Conservation (phyloP, 2,329 filamentous ascomycete species). For the Aspergillus amoenus region DNA sequence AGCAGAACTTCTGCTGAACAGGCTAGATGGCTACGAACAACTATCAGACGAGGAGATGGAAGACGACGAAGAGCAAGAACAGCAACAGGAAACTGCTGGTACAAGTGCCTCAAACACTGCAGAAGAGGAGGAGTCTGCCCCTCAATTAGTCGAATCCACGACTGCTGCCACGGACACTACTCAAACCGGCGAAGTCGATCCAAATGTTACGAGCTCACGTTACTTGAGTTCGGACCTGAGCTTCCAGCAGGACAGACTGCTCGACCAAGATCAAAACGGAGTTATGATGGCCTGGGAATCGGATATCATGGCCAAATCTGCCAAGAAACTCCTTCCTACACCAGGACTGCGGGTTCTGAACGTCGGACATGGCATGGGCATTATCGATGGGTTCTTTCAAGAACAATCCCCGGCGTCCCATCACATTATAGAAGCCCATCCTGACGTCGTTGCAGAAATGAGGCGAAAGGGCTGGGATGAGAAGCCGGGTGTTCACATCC, state of each 20-base stretch:
- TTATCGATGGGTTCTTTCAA: slow-evolving; percentile 76
- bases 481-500: slow-evolving; percentile 58
- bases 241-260: slow-evolving; percentile 64
- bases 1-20: slow-evolving; percentile 80
- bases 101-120: slow-evolving; percentile 31
- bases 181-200: slow-evolving; percentile 18
- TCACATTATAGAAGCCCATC: slow-evolving; percentile 85
- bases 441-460: slow-evolving; percentile 69
- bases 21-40: slow-evolving; percentile 78
- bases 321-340: slow-evolving; percentile 63
- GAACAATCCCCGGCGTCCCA: slow-evolving; percentile 66
- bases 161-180: slow-evolving; percentile 7
- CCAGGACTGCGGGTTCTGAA: slow-evolving; percentile 72
- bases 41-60: slow-evolving; percentile 54
- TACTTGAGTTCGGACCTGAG: slow-evolving; percentile 69
- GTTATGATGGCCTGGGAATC: slow-evolving; percentile 96
- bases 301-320: slow-evolving; percentile 77
- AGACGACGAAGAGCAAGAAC: slow-evolving; percentile 29
- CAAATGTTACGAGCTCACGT: slow-evolving; percentile 60
- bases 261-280: slow-evolving; percentile 74
- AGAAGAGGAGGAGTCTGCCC: slow-evolving; percentile 19
- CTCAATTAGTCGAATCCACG: slow-evolving; percentile 26
- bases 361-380: slow-evolving; percentile 89
- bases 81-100: slow-evolving; percentile 22
- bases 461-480: slow-evolving; percentile 68